A percentile compares a stretch with the other conserved stretches of the same genome.
Evolutionary conservation across 345 rosid genomes (phyloP).

Genomic region (Citrus reticulata): DNA sequence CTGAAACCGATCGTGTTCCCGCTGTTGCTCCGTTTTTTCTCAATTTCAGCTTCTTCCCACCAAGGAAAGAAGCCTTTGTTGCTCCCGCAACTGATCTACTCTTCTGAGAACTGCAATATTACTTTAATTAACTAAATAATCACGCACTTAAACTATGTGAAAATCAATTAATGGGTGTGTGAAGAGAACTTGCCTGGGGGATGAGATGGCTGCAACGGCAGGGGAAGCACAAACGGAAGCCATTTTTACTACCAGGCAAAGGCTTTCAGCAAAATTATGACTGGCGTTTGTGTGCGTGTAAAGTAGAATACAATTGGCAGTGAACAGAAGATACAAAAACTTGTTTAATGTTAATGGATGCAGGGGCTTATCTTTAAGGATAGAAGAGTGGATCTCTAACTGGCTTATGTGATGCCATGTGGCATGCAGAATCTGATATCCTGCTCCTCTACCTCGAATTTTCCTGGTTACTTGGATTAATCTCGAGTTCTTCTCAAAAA

Average conservation of each 20-base stretch:
- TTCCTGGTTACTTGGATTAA: slow-evolving; percentile 21
- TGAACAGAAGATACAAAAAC: slow-evolving; percentile 12
- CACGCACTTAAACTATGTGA: too few species aligned
- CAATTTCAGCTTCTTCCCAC: slow-evolving; percentile 69
- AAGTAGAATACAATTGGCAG: too few species aligned
- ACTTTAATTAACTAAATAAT: slow-evolving; percentile 1
- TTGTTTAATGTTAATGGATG: slow-evolving; percentile 30
- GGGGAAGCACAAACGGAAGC: slow-evolving; percentile 92
- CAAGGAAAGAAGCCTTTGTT: slow-evolving; percentile 56
- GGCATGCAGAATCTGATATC: slow-evolving; percentile 41
- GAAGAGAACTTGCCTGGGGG: slow-evolving; percentile 55
- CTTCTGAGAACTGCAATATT: slow-evolving; percentile 52
- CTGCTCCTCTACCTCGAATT: slow-evolving; percentile 12
- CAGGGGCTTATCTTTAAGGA: slow-evolving; percentile 58
- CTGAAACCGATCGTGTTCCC: slow-evolving; percentile 33
- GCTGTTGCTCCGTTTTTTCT: slow-evolving; percentile 29
- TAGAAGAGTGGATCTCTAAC: slow-evolving; percentile 28
- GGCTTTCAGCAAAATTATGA: background rate
- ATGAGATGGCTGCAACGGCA: slow-evolving; percentile 66
- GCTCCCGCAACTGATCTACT: slow-evolving; percentile 42
- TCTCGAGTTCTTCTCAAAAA: background rate
- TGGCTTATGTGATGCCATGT: slow-evolving; percentile 40
- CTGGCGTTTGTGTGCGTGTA: background rate
- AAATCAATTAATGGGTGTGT: background rate
- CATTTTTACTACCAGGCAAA: slow-evolving; percentile 33